phyloP scores from a whole-genome alignment of 2,329 filamentous ascomycete genomes.

The Fonsecaea nubica region DNA sequence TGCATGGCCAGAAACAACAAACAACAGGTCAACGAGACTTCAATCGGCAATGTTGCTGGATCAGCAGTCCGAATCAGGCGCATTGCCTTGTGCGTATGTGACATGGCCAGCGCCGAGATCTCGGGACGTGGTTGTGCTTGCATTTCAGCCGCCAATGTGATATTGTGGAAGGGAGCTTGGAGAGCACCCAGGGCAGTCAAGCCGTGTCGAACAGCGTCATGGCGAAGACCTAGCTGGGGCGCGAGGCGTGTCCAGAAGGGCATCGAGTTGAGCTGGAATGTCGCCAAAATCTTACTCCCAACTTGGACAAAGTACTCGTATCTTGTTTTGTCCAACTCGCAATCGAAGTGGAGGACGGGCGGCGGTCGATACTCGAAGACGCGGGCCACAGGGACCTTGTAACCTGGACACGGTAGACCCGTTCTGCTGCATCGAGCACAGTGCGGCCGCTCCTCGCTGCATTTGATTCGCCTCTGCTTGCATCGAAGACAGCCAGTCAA shows the following conservation, averaged over 20 bases:
- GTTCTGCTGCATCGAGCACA: conserved; percentile 41
- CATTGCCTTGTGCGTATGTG: conserved; percentile 23
- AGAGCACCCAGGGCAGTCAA: conserved; percentile 21
- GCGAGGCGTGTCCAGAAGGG: conserved; percentile 24
- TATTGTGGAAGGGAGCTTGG: conserved; percentile 19
- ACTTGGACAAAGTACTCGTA: conserved; percentile 23
- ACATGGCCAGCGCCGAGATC: conserved; percentile 12
- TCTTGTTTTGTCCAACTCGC: conserved; percentile 14
- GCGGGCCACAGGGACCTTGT: conserved; percentile 28
- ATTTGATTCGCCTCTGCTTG: conserved; percentile 38
- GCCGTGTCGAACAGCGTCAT: conserved; percentile 23
- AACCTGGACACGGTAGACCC: conserved; percentile 42
- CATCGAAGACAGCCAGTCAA: conserved; percentile 30
- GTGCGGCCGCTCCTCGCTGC: conserved; percentile 41
- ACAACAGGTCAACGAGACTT: conserved; percentile 23
- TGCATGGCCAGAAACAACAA: conserved; percentile 23
- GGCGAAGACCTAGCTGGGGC: conserved; percentile 17
- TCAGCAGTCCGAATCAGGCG: conserved; percentile 18
- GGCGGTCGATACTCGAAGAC: conserved; percentile 20
- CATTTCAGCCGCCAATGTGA: background rate
- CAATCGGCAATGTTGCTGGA: conserved; percentile 11
- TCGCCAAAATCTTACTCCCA: conserved; percentile 15
- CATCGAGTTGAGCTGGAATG: conserved; percentile 19
- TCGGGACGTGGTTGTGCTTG: conserved; percentile 1
- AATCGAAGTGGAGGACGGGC: conserved; percentile 8